Evolutionary conservation across 768 basidiomycete species (phyloP), one percentile per base, ranked within the genome.

Genomic region (Solioccasus polychromus): DNA sequence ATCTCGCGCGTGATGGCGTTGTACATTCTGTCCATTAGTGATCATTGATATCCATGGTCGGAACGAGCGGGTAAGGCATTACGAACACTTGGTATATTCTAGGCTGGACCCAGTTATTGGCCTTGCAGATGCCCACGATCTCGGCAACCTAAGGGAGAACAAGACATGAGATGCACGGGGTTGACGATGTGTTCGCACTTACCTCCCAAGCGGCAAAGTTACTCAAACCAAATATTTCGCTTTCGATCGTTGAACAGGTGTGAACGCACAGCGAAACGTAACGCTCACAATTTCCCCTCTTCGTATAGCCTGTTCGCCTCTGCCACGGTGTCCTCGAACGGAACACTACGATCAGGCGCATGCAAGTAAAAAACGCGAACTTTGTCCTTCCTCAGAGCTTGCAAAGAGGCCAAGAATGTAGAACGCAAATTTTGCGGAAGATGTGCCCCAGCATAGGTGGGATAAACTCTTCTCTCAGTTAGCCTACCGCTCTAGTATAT

Each of bases 181-280:
- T n/a, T n/a, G n/a, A n/a, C n/a, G 8, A 32, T 12, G 8, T 5
- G 31, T 5, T 15, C 11, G 28, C 8, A 59, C 60, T 20, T 29
- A 71, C 74, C 60, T 83, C 80, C 77, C 78, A 82, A 0, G 79
- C 72, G 1, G 61, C 46, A 32, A 69, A 83, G 59, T 83, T 83
- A 54, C 80, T 82, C 50, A 85, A 68, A 2, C 82, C 80, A 46
- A 83, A 78, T n/a, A 73, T 71, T 48, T 80, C 76, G 56, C 76
- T 78, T 44, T 29, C 14, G 5, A 12, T 3, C 31, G 19, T 8
- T 15, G 24, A 5, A 35, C n/a, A 23, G 2, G 0, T 8, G 3
- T n/a, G n/a, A n/a, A 15, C 2, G 25, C 15, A 23, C n/a, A 26
- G 12, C 14, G 10, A 9, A 61, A n/a, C n/a, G n/a, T n/a, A n/a